Evolutionary conservation across 2,329 filamentous ascomycete genomes (phyloP).

Genomic region (Aspergillus amoenus): DNA sequence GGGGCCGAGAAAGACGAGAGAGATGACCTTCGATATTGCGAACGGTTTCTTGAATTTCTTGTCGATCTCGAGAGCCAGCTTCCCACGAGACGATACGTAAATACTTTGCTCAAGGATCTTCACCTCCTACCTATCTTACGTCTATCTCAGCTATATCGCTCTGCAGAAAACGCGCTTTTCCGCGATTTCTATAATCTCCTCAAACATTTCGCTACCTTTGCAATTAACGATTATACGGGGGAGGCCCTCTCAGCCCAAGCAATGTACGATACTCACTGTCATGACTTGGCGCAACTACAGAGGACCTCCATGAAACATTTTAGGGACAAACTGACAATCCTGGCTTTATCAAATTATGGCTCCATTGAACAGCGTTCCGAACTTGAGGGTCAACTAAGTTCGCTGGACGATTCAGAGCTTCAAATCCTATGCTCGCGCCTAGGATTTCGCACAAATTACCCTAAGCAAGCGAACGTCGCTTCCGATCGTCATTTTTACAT

Average conservation of each 20-base stretch:
- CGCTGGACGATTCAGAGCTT: constrained; percentile 73
- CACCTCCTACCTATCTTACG: constrained; percentile 76
- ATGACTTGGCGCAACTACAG: constrained; percentile 74
- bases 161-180: constrained; percentile 72
- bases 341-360: constrained; percentile 89
- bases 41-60: constrained; percentile 88
- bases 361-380: constrained; percentile 80
- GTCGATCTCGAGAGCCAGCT: constrained; percentile 90
- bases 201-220: constrained; percentile 82
- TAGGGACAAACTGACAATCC: constrained; percentile 83
- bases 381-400: constrained; percentile 70
- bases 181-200: constrained; percentile 80
- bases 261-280: constrained; percentile 78
- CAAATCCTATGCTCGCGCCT: constrained; percentile 66
- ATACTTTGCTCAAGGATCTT: constrained; percentile 80
- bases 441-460: constrained; percentile 80
- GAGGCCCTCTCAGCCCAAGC: constrained; percentile 69
- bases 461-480: constrained; percentile 67
- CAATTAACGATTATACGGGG: constrained; percentile 88
- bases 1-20: constrained; percentile 38
- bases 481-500: constrained; percentile 49
- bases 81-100: constrained; percentile 90
- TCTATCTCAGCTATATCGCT: constrained; percentile 74
- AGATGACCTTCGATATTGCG: constrained; percentile 78
- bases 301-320: constrained; percentile 76